Evolutionary conservation across 1,284 basidiomycete genomes (phyloP), one percentile per base, ranked within the genome.

Genomic region (Marasmius sp.): DNA sequence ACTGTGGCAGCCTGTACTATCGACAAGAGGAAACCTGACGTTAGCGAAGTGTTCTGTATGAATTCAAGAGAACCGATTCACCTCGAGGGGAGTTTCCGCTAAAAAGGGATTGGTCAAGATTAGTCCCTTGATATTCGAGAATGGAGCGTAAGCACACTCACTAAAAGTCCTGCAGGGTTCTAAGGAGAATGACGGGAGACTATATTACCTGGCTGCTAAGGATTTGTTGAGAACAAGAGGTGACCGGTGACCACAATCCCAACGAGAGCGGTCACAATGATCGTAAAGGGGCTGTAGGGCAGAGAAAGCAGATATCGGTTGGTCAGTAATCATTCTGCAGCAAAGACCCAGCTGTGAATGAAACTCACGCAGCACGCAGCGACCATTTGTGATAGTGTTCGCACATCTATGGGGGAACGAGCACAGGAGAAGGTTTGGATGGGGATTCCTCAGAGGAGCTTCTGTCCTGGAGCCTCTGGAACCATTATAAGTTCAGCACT

Each of bases 191-290:
- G 60, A 68, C 65, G 34, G 67, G 67, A 49, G 67, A 59, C 67
- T 66, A 68, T 38, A 68, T 67, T 45, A 68, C 38, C 53, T 62
- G 18, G 16, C 50, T 55, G 33, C 67, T 66, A 27, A 67, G 38
- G 53, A 68, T 67, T 58, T 66, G 63, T 36, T 65, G 53, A n/a
- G 60, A 65, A 48, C 67, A 68, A 34, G 66, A 66, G 16, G 67
- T 68, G 37, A n/a, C n/a, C n/a, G n/a, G n/a, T n/a, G n/a, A 67
- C 67, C 33, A 68, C 57, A 38, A 67, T 67, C 22, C 67, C 67
- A 51, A 67, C 57, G 27, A 63, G 57, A 43, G 63, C 63, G 48
- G 61, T 63, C 2, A 66, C 52, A 45, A 65, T 65, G 47, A 68
- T 68, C 18, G 61, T 64, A 38, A 68, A 49, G 39, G 67, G 67